Evolutionary conservation across 192 early-diverging fungal species (phyloP).

Genomic region (Chytriomyces confervae): DNA sequence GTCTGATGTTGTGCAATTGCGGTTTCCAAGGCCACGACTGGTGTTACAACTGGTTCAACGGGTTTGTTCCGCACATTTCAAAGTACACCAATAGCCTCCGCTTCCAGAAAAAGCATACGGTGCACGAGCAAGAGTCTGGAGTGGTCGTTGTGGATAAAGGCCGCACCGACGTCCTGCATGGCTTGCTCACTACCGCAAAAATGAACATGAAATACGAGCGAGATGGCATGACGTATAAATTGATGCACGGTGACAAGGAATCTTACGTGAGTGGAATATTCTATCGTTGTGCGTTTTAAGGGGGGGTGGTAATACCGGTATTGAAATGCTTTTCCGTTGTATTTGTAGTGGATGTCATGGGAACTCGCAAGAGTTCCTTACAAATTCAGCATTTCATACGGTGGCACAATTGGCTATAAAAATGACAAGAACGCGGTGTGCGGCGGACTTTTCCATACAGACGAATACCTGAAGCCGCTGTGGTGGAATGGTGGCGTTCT

Average conservation of each 20-base stretch:
- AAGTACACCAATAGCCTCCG: constrained; percentile 49
- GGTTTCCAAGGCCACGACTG: constrained; percentile 43
- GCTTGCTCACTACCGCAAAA: constrained; percentile 62
- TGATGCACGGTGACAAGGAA: constrained; percentile 58
- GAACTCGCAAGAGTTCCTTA: constrained; percentile 67
- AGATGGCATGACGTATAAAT: constrained; percentile 37
- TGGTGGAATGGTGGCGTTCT: constrained; percentile 52
- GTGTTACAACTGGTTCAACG: constrained; percentile 61
- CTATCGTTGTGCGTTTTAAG: not conserved
- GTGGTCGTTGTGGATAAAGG: constrained; percentile 70
- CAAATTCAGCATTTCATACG: constrained; percentile 60
- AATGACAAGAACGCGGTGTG: constrained; percentile 29
- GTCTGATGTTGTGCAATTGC: constrained; percentile 31
- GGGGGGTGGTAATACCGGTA: not conserved
- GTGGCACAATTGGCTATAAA: constrained; percentile 62
- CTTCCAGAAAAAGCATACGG: constrained; percentile 48
- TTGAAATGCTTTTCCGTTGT: not conserved
- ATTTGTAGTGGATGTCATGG: constrained; percentile 53
- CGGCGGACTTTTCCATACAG: constrained; percentile 40
- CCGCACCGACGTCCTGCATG: constrained; percentile 48
- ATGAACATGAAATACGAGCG: constrained; percentile 51
- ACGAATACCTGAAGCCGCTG: constrained; percentile 37
- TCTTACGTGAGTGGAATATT: constrained; percentile 43
- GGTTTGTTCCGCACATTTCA: constrained; percentile 55
- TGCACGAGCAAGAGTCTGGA: constrained; percentile 72